Conservation (phyloP, 805 yeast species). For the Ogataea kodamae region DNA sequence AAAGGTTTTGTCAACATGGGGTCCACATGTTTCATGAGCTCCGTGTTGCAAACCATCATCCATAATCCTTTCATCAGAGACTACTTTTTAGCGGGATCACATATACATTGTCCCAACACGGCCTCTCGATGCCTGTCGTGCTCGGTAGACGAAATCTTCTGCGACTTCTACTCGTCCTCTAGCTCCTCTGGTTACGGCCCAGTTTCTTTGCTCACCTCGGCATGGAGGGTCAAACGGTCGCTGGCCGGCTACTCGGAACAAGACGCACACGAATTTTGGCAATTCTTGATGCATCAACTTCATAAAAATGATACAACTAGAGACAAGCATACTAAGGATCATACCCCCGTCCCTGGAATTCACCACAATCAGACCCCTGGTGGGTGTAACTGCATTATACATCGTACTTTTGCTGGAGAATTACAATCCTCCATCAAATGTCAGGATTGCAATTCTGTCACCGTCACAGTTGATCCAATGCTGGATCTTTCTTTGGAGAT, state of each 20-base stretch:
- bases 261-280: constrained; percentile 98
- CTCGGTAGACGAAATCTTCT: constrained; percentile 74
- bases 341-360: constrained; percentile 18
- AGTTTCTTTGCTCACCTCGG: constrained; percentile 72
- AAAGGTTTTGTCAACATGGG: constrained; percentile 93
- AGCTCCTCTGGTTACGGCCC: constrained; percentile 73
- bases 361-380: constrained; percentile 4
- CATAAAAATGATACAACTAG: constrained; percentile 48
- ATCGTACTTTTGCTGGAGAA: constrained; percentile 78
- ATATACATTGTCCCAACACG: constrained; percentile 49
- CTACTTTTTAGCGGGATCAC: constrained; percentile 73
- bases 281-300: constrained; percentile 79
- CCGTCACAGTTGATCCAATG: constrained; percentile 81
- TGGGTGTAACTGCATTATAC: constrained; percentile 74
- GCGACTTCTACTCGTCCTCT: constrained; percentile 65
- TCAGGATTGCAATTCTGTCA: constrained; percentile 57
- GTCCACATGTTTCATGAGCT: constrained; percentile 95
- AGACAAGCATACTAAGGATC: constrained; percentile 20
- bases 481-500: constrained; percentile 86
- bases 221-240: constrained; percentile 81
- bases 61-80: constrained; percentile 87
- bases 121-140: constrained; percentile 69
- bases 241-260: constrained; percentile 96
- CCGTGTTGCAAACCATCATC: constrained; percentile 80
- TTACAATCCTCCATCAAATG: constrained; percentile 79